These are phyloP conservation scores for Pinus albicaulis DNA, from an alignment of 75 land plant genomes.

Conservation along the genomic window DNA sequence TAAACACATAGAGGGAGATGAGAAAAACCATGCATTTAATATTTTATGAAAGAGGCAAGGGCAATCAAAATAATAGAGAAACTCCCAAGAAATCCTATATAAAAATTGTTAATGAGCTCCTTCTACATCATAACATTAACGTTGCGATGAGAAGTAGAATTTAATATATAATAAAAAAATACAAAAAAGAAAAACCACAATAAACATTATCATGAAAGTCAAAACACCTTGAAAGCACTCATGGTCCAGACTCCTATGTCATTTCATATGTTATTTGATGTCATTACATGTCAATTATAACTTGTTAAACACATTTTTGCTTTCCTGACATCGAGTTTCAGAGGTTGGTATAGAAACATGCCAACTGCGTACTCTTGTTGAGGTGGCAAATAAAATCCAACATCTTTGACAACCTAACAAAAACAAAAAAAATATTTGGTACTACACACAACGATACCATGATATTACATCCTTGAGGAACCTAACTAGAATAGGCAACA, in stretches of 20 bases:
- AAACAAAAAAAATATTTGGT: neutral
- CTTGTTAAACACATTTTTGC: conserved; percentile 86
- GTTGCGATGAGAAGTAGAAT: too few species aligned
- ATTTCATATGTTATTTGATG: too few species aligned
- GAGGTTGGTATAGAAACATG: conserved; percentile 93
- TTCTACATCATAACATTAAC: too few species aligned
- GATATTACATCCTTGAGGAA: neutral
- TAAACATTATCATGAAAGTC: neutral
- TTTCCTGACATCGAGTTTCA: conserved; percentile 66
- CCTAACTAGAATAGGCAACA: neutral
- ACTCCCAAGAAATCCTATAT: too few species aligned
- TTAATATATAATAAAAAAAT: too few species aligned
- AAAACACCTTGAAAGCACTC: neutral
- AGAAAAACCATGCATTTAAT: too few species aligned
- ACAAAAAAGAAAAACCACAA: neutral
- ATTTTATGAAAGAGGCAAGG: too few species aligned
- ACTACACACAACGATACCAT: neutral
- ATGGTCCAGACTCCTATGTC: too few species aligned
- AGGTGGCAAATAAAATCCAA: conserved; percentile 77
- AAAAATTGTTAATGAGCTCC: too few species aligned
- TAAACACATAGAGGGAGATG: too few species aligned
- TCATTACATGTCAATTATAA: conserved; percentile 17
- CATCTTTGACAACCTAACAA: conserved; percentile 64
- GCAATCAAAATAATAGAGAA: too few species aligned
- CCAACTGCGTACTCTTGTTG: conserved; percentile 90